phyloP scores from a whole-genome alignment of 108 stramenopile genomes.

The Craspedostauros australis region DNA sequence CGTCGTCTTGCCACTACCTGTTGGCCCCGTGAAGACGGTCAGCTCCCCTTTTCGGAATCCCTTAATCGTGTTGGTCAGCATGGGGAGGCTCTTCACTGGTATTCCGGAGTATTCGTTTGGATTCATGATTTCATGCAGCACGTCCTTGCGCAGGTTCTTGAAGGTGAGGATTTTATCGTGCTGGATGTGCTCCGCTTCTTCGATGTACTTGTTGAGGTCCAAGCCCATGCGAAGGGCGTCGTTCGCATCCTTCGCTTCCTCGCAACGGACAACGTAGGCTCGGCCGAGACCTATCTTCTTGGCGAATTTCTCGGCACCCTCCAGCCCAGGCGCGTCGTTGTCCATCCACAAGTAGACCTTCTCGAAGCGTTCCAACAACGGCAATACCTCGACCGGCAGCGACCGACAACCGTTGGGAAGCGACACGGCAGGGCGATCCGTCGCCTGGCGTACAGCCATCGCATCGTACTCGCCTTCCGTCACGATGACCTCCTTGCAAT shows the following conservation, averaged over 20 bases:
- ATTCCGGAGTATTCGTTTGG: constrained; percentile 69
- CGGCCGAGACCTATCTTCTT: constrained; percentile 81
- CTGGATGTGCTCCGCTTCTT: constrained; percentile 44
- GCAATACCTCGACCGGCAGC: constrained; percentile 84
- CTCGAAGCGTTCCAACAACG: constrained; percentile 87
- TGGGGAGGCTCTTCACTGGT: constrained; percentile 70
- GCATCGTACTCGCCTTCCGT: constrained; percentile 99
- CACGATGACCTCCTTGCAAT: constrained; percentile 74
- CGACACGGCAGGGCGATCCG: constrained; percentile 68
- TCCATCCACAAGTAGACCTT: constrained; percentile 96
- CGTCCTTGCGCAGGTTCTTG: constrained; percentile 57
- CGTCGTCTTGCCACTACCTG: constrained; percentile 92
- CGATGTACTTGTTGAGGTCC: constrained; percentile 58
- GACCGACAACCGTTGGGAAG: constrained; percentile 92
- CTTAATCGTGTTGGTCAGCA: constrained; percentile 80
- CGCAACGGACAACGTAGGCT: constrained; percentile 52
- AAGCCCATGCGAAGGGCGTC: constrained; percentile 81
- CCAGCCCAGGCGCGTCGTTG: constrained; percentile 82
- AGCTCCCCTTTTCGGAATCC: constrained; percentile 94
- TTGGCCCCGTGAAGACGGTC: constrained; percentile 94
- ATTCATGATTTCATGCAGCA: constrained; percentile 78
- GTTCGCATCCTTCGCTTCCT: constrained; percentile 94
- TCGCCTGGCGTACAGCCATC: constrained; percentile 96
- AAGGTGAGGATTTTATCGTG: constrained; percentile 82
- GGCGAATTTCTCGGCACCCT: constrained; percentile 86